Evolutionary conservation across 352 stramenopile species (phyloP).

Genomic region (Nothophytophthora sp.): DNA sequence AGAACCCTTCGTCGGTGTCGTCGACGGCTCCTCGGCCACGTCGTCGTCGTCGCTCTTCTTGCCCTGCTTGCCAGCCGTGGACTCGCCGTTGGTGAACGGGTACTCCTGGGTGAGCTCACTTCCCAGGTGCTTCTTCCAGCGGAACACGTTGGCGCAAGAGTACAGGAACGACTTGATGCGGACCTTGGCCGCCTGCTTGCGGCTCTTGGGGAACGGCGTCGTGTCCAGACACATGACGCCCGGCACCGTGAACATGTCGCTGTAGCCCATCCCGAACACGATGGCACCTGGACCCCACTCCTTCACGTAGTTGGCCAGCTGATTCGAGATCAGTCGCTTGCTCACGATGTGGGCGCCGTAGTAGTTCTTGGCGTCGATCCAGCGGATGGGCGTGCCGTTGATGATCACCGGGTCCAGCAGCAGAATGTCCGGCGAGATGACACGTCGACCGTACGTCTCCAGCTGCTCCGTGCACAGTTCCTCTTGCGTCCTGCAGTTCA

Average conservation of each 20-base stretch:
- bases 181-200: slow-evolving; percentile 67
- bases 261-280: slow-evolving; percentile 88
- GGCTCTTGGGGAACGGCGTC: slow-evolving; percentile 80
- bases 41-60: too few relatives aligned
- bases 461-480: slow-evolving; percentile 73
- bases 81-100: slow-evolving; percentile 14
- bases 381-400: slow-evolving; percentile 83
- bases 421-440: slow-evolving; percentile 84
- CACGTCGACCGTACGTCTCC: slow-evolving; percentile 58
- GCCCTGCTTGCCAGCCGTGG: too few relatives aligned
- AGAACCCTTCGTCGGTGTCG: too few relatives aligned
- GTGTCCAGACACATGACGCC: slow-evolving; percentile 84
- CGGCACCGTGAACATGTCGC: slow-evolving; percentile 84
- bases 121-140: slow-evolving; percentile 78
- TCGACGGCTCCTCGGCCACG: too few relatives aligned
- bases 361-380: slow-evolving; percentile 90
- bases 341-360: slow-evolving; percentile 89
- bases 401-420: slow-evolving; percentile 81
- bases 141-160: slow-evolving; percentile 65
- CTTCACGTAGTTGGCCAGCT: slow-evolving; percentile 83
- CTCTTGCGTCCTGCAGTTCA: slow-evolving; percentile 54
- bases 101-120: slow-evolving; percentile 81
- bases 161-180: slow-evolving; percentile 77
- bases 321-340: slow-evolving; percentile 82
- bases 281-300: slow-evolving; percentile 85